Conservation (phyloP, 23 red algal species). For the Gracilaria gracilis region DNA sequence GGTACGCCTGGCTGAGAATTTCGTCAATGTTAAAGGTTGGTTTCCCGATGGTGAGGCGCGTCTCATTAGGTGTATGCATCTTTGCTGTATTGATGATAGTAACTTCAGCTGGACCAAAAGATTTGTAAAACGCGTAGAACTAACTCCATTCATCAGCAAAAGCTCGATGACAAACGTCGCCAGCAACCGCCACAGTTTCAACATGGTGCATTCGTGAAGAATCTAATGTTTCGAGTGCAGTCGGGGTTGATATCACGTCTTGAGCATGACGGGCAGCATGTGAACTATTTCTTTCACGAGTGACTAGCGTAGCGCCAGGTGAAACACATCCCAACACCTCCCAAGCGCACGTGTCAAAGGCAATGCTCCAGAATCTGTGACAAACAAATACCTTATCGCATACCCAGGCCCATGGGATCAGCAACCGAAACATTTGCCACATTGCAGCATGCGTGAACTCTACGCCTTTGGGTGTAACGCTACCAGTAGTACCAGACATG, state of each 20-base stretch:
- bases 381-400: conserved; percentile 6
- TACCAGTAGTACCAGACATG: conserved; percentile 91
- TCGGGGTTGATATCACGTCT: conserved; percentile 44
- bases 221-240: conserved; percentile 26
- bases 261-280: conserved; percentile 39
- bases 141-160: conserved; percentile 35
- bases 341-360: conserved; percentile 62
- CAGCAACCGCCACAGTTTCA: conserved; percentile 50
- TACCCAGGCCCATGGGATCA: conserved; percentile 19
- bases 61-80: background rate
- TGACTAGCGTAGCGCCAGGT: conserved; percentile 34
- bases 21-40: conserved; percentile 48
- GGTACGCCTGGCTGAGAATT: too few species aligned
- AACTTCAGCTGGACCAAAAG: conserved; percentile 42
- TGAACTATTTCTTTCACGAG: conserved; percentile 26
- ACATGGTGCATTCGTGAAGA: conserved; percentile 44
- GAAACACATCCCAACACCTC: conserved; percentile 37
- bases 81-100: conserved; percentile 65
- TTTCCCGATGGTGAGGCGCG: conserved; percentile 48
- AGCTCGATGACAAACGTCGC: conserved; percentile 29
- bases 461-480: conserved; percentile 90
- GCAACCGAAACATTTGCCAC: conserved; percentile 66
- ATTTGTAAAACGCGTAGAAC: conserved; percentile 57
- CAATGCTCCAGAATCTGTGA: conserved; percentile 53
- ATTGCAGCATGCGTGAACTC: conserved; percentile 76